Base-by-base conservation (phyloP, 2,329 filamentous ascomycete species). In the Diaporthe batatas region DNA sequence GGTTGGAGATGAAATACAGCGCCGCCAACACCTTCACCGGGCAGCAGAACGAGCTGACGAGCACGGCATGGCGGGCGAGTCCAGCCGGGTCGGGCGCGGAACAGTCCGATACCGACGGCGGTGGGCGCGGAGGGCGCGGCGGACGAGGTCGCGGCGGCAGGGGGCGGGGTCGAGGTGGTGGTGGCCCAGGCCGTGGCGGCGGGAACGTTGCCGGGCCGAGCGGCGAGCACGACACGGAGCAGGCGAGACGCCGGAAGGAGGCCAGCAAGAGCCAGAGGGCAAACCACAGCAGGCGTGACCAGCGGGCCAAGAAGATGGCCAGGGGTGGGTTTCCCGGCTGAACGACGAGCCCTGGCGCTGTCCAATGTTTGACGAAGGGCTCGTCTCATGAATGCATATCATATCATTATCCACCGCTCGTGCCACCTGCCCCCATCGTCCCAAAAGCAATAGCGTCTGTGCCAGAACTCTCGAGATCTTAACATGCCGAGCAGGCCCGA, bases 201-300 rank as follows among this genome's bases (percentile, higher is more conserved):
- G 88, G 89, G 3, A 91, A 87, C 77, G 91, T 92, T 11, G 89
- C 91, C 2, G 91, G 92, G 0, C 86, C 91, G 1, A 85, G 89
- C 1, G 89, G 90, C 8, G 92, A 94, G n/a, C 90, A 90, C 77
- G 89, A 88, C n/a, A 95, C 93, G 0, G 91, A 94, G 76, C 83
- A 86, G 70, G 92, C 93, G 12, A 88, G 94, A 76, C 88, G 91
- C 77, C 88, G 89, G 75, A 98, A 98, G 80, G 95, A 97, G 79
- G 91, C 93, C 34, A 93, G 91, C 77, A 98, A 98, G 81, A 88
- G 91, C 3, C 93, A 92, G 29, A 87, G 92, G 74, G 95, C 94
- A 42, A 98, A 98, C 79, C 95, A 98, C 80, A 96, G 94, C 81
- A 90, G 95, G 34, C 89, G 94, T 65, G 93, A 97, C 79, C 88